Conservation (phyloP, 169 alveolate genomes). For the Cryptosporidium felis region DNA sequence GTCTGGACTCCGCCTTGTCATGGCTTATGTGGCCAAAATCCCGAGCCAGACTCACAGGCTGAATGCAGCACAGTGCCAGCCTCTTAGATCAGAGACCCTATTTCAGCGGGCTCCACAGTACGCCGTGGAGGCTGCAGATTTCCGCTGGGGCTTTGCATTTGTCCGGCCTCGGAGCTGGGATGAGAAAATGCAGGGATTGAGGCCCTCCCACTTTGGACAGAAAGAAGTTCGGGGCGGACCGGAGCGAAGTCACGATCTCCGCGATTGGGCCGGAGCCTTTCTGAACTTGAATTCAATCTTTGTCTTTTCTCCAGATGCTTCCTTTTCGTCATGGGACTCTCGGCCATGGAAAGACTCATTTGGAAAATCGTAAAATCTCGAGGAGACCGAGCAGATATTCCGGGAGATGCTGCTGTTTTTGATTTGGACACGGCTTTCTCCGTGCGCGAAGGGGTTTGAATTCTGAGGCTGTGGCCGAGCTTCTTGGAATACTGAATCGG, state of each 20-base stretch:
- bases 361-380: neutral
- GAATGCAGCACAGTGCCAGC: neutral
- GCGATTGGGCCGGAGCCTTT: neutral
- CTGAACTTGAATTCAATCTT: neutral
- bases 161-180: too few relatives aligned
- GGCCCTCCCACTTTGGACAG: too few relatives aligned
- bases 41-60: too few relatives aligned
- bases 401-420: neutral
- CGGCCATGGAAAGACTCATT: neutral
- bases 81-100: too few relatives aligned
- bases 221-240: too few relatives aligned
- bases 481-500: slow-evolving; percentile 10
- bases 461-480: neutral
- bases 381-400: neutral
- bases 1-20: too few relatives aligned
- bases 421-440: neutral
- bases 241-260: too few relatives aligned
- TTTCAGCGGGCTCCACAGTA: too few relatives aligned
- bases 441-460: neutral
- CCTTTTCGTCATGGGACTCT: neutral
- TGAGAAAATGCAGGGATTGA: too few relatives aligned
- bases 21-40: too few relatives aligned
- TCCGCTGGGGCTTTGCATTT: too few relatives aligned
- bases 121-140: too few relatives aligned
- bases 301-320: neutral